Percentiles rank a stretch among this genome's conserved stretches.
Conservation (phyloP, 176 grass and related monocot genomes). For the Ensete ventricosum region DNA sequence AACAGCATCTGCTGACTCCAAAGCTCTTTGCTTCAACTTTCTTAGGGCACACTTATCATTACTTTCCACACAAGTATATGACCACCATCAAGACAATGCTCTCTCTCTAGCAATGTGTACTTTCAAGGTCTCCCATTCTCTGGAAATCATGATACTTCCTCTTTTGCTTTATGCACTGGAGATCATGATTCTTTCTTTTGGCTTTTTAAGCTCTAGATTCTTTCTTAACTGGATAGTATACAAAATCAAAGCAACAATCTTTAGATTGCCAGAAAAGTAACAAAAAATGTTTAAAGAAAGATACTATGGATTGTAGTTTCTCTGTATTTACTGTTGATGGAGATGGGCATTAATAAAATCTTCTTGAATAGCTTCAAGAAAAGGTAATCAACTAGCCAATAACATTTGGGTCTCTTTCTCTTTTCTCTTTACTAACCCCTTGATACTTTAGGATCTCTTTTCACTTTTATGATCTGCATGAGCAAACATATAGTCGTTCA, state of each 20-base stretch:
- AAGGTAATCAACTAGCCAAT: constrained; percentile 19
- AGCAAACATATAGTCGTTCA: constrained; percentile 18
- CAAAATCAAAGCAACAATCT: constrained; percentile 47
- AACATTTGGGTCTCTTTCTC: constrained; percentile 21
- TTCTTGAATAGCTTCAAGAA: constrained; percentile 13
- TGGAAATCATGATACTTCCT: constrained; percentile 2
- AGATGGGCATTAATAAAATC: constrained; percentile 1
- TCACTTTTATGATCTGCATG: constrained; percentile 22
- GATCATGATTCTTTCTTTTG: constrained; percentile 58
- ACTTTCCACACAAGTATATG: constrained; percentile 14
- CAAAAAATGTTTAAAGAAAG: constrained; percentile 27
- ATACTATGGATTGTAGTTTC: constrained; percentile 23
- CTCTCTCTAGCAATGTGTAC: constrained; percentile 3
- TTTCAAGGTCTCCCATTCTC: constrained; percentile 14
- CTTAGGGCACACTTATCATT: constrained; percentile 9
- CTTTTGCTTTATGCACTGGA: constrained; percentile 9
- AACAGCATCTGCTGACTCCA: constrained; percentile 14
- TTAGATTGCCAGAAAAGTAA: constrained; percentile 35
- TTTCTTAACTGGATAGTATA: constrained; percentile 76
- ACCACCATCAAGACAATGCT: constrained; percentile 10
- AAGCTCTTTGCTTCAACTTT: constrained; percentile 17
- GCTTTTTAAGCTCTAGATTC: constrained; percentile 53
- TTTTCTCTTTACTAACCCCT: constrained; percentile 23
- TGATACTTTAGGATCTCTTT: constrained; percentile 21
- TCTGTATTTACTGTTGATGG: constrained; percentile 15